These are phyloP conservation scores for Mikania micrantha DNA, from an alignment of 129 eudicot species.

Conservation along the genomic window DNA sequence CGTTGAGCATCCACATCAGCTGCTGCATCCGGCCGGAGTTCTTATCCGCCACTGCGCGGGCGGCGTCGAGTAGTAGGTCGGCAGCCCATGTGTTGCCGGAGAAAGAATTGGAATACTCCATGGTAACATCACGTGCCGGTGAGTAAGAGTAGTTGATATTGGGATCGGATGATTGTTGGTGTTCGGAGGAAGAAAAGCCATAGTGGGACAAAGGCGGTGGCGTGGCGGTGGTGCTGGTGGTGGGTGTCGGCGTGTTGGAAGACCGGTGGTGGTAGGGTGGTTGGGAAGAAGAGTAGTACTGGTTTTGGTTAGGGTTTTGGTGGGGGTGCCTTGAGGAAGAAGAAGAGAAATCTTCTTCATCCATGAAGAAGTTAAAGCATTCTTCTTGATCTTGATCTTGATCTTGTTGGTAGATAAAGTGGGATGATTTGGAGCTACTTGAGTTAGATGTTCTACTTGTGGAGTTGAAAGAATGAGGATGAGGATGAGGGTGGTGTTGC, in stretches of 20 bases:
- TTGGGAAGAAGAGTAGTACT: slow-evolving; percentile 30
- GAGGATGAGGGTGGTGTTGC: slow-evolving; percentile 43
- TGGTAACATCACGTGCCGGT: slow-evolving; percentile 40
- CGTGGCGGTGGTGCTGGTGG: slow-evolving; percentile 29
- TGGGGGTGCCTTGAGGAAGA: slow-evolving; percentile 48
- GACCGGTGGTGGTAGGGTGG: slow-evolving; percentile 25
- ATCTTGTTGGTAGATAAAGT: slow-evolving; percentile 14
- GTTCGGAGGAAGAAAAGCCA: slow-evolving; percentile 27
- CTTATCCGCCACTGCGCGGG: slow-evolving; percentile 61
- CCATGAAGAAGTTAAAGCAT: slow-evolving; percentile 98
- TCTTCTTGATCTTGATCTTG: slow-evolving; percentile 59
- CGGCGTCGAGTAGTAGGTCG: slow-evolving; percentile 54
- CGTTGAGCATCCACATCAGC: slow-evolving; percentile 90
- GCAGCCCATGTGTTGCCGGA: slow-evolving; percentile 58
- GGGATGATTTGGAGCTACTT: slow-evolving; percentile 74
- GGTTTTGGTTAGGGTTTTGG: slow-evolving; percentile 24
- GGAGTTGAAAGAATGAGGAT: slow-evolving; percentile 57
- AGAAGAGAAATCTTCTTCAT: slow-evolving; percentile 78
- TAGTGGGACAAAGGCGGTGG: slow-evolving; percentile 28
- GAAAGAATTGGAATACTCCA: slow-evolving; percentile 48
- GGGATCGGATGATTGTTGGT: slow-evolving; percentile 41
- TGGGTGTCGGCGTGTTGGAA: slow-evolving; percentile 30
- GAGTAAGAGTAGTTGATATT: slow-evolving; percentile 36
- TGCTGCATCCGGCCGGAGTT: slow-evolving; percentile 59
- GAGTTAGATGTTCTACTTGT: slow-evolving; percentile 56